Evolutionary conservation across 495 filamentous ascomycete genomes (phyloP).

Genomic region (Penicillium desertorum): DNA sequence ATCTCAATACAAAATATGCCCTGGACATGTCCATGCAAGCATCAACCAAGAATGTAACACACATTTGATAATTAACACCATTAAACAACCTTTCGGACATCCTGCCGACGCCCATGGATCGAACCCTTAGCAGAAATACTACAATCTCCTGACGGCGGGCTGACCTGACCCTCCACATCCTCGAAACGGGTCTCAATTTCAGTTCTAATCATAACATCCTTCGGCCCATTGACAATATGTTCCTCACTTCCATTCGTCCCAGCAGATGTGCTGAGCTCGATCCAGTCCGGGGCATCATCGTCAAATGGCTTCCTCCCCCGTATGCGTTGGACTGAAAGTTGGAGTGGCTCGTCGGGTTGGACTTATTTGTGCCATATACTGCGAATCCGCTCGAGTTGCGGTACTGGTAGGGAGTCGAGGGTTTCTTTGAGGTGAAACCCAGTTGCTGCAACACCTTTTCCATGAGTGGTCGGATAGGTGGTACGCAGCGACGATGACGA

Average conservation of each 20-base stretch:
- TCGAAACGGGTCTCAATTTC: constrained; percentile 10
- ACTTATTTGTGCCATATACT: constrained; percentile 11
- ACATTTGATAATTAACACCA: too few relatives aligned
- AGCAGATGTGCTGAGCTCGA: constrained; percentile 2
- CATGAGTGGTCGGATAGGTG: constrained; percentile 28
- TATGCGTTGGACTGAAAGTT: constrained; percentile 7
- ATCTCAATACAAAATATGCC: too few relatives aligned
- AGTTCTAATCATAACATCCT: constrained; percentile 6
- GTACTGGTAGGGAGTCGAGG: constrained; percentile 2
- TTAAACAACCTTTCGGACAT: constrained; percentile 2
- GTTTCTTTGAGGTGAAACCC: constrained; percentile 18
- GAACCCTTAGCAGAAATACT: neutral
- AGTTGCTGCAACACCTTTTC: constrained; percentile 15
- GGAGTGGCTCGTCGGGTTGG: constrained; percentile 1
- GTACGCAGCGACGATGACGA: constrained; percentile 31
- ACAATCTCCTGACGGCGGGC: neutral
- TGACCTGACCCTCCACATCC: constrained; percentile 1
- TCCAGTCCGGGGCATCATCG: neutral
- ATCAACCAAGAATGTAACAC: too few relatives aligned
- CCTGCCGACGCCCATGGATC: neutral
- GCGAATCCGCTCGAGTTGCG: constrained; percentile 1
- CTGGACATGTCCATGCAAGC: too few relatives aligned
- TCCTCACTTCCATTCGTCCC: constrained; percentile 9
- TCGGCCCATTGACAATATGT: constrained; percentile 1
- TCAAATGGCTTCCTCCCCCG: neutral